Evolutionary conservation across 2,329 filamentous ascomycete genomes (phyloP).

Genomic region (Aspergillus sp.): DNA sequence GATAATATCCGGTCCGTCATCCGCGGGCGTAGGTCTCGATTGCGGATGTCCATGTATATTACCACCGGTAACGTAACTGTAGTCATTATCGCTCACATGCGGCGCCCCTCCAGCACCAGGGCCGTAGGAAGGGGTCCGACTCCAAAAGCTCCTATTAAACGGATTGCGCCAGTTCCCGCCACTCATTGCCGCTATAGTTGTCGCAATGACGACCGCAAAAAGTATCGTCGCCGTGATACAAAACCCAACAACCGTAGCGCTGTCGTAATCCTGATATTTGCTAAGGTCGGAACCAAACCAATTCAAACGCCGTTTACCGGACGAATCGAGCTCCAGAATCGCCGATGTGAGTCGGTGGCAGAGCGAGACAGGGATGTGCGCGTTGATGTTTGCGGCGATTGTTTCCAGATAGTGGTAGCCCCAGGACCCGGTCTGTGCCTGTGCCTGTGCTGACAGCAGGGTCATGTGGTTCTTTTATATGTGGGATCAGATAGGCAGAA

Average conservation of each 20-base stretch:
- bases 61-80: slow-evolving; percentile 32
- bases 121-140: slow-evolving; percentile 15
- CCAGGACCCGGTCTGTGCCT: slow-evolving; percentile 25
- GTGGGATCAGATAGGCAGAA: neutral
- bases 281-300: no score
- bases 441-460: slow-evolving; percentile 26
- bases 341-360: slow-evolving; percentile 1
- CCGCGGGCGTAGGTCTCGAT: slow-evolving; percentile 8
- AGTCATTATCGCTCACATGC: slow-evolving; percentile 33
- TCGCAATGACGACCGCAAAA: slow-evolving; percentile 14
- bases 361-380: slow-evolving; percentile 22
- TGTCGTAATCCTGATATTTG: no score
- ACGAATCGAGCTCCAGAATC: no score
- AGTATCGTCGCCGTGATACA: no score
- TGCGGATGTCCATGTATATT: slow-evolving; percentile 23
- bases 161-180: slow-evolving; percentile 21
- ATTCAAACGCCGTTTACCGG: no score
- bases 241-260: no score
- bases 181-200: slow-evolving; percentile 28
- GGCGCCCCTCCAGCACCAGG: slow-evolving; percentile 15
- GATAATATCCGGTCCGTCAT: slow-evolving; percentile 35
- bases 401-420: slow-evolving; percentile 11
- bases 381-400: neutral
- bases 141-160: slow-evolving; percentile 23
- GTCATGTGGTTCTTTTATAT: slow-evolving; percentile 25